Base-by-base conservation (phyloP, 352 stramenopile species). In the Pythium utonaiense region DNA sequence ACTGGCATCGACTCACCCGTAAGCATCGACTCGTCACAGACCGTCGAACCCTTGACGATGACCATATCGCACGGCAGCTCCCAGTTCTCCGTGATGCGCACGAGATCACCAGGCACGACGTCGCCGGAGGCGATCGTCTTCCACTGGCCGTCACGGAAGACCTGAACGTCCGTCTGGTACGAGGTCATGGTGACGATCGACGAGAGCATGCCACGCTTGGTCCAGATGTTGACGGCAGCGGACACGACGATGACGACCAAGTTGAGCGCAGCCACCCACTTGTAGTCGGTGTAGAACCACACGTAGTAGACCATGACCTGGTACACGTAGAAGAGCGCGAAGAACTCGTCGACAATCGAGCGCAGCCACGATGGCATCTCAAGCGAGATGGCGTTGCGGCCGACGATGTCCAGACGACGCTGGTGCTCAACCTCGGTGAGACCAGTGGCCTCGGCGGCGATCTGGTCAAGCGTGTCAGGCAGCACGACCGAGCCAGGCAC, bases 1-100 rank as follows among this genome's bases (percentile, higher is more conserved):
- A 89, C 74, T 9, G 80, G 79, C 50, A 80, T 84, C 19, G 78
- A 76, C 47, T 77, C 70, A 24, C 70, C 70, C 41, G 70, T 77
- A n/a, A 77, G 56, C 54, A 64, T 66, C 38, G 63, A 66, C 47
- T 77, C 70, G 38, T 77, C 62, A 33, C 65, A 70, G 19, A 77
- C 53, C 1, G 58, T 61, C 24, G 62, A 61, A 45, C 70, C 70
- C 42, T 64, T 62, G 47, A 77, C 44, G 24, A 77, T 58, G 17
- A 77, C 62, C 57, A 77, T 52, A 48, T 77, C 70, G 41, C 67
- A 75, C 24, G 65, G 66, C 28, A 72, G 44, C 19, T 64, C 45
- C 69, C 65, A 73, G 57, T 67, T 53, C 41, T 70, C 53, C 28
- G 33, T 40, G 10, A 77, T 42, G 17, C 56, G 41, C 4, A 77